These are phyloP conservation scores for Aspergillus sojae DNA, from an alignment of 2,329 filamentous ascomycete genomes.

Conservation along the genomic window DNA sequence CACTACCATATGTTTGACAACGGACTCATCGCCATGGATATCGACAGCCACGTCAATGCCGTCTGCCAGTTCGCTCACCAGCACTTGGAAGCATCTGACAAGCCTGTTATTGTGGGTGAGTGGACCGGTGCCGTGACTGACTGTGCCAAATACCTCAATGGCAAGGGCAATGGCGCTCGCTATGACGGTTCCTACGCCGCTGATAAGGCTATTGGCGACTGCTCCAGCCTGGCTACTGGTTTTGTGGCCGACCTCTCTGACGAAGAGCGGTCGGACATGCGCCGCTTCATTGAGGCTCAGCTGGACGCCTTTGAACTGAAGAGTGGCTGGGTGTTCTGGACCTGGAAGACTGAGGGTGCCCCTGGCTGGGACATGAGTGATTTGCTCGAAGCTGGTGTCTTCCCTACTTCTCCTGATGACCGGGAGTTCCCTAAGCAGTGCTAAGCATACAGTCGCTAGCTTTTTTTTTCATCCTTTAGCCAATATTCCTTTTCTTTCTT, in stretches of 20 bases:
- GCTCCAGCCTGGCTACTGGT: conserved; percentile 52
- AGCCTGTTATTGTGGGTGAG: conserved; percentile 70
- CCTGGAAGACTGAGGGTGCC: conserved; percentile 53
- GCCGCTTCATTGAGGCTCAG: conserved; percentile 51
- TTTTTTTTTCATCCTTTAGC: not conserved
- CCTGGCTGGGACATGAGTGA: conserved; percentile 53
- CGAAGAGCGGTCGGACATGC: conserved; percentile 40
- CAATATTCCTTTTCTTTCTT: not conserved
- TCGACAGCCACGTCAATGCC: conserved; percentile 56
- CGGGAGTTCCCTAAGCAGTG: conserved; percentile 40
- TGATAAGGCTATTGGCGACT: conserved; percentile 54
- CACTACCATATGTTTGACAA: conserved; percentile 68
- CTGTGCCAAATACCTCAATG: conserved; percentile 57
- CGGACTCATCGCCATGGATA: conserved; percentile 52
- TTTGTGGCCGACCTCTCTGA: conserved; percentile 49
- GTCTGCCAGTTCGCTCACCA: conserved; percentile 58
- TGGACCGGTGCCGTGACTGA: conserved; percentile 70
- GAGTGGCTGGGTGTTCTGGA: conserved; percentile 53
- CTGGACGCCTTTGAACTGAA: conserved; percentile 48
- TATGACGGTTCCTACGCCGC: conserved; percentile 58
- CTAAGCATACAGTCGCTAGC: not conserved
- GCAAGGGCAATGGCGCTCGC: conserved; percentile 61
- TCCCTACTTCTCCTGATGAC: conserved; percentile 47
- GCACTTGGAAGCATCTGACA: conserved; percentile 58
- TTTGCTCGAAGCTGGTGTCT: conserved; percentile 48